Percentiles rank a stretch among this genome's conserved stretches.
Evolutionary conservation across 257 asterid species (phyloP).

Genomic region (Ballota nigra): DNA sequence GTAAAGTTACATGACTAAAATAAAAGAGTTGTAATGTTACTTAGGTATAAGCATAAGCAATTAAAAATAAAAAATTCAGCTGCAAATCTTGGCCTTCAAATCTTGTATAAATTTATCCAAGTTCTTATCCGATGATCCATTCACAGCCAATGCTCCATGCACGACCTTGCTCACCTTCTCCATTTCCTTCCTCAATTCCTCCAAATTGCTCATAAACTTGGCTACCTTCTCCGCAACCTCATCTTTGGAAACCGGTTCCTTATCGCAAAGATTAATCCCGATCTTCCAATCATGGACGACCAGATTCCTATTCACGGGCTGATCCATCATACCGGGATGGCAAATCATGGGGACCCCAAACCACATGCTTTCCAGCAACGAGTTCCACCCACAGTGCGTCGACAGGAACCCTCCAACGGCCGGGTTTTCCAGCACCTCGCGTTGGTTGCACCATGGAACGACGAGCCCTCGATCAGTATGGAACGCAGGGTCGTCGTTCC

Average conservation of each 20-base stretch:
- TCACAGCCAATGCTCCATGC: background rate
- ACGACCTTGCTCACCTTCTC: background rate
- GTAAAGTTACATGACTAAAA: too few relatives aligned
- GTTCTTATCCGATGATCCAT: background rate
- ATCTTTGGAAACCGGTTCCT: background rate
- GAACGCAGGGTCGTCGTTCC: too few relatives aligned
- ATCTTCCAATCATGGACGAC: constrained; percentile 22
- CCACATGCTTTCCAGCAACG: constrained; percentile 3
- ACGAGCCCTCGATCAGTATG: background rate
- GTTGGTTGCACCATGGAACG: constrained; percentile 14
- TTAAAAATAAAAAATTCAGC: too few relatives aligned
- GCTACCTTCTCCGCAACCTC: background rate
- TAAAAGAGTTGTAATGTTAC: too few relatives aligned
- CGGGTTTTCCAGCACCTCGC: background rate
- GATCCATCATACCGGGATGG: background rate
- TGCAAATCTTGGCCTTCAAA: background rate
- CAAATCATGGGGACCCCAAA: constrained; percentile 23
- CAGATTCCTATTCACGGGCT: constrained; percentile 19
- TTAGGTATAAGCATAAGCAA: too few relatives aligned
- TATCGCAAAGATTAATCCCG: constrained; percentile 9
- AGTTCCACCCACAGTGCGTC: too few relatives aligned
- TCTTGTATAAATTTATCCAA: background rate
- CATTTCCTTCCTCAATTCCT: background rate
- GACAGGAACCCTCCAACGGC: background rate
- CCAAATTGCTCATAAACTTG: background rate